phyloP scores from a whole-genome alignment of 129 eudicot species.

The Mikania micrantha region DNA sequence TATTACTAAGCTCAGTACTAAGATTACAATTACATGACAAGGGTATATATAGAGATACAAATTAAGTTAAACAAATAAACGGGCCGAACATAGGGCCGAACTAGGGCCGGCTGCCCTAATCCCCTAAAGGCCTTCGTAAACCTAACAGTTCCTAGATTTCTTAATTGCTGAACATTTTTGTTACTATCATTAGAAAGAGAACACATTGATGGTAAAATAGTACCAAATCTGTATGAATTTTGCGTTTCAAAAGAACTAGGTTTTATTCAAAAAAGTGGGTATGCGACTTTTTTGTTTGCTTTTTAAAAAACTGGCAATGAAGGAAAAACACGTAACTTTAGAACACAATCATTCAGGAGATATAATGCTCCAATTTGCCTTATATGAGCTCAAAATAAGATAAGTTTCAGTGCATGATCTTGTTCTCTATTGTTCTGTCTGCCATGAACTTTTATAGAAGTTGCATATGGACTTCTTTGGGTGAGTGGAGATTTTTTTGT shows the following conservation, averaged over 20 bases:
- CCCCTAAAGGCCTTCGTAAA: too few species aligned
- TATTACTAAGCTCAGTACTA: too few species aligned
- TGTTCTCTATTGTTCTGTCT: not conserved
- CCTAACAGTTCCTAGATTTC: not conserved
- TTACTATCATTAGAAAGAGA: not conserved
- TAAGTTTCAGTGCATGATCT: not conserved
- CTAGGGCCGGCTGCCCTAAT: too few species aligned
- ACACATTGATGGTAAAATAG: not conserved
- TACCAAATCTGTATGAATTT: not conserved
- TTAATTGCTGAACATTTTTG: not conserved
- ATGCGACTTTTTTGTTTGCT: not conserved
- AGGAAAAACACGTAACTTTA: not conserved
- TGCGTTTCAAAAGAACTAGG: not conserved
- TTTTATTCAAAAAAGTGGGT: not conserved
- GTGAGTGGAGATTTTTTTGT: not conserved
- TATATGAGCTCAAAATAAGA: not conserved
- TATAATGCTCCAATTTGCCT: not conserved
- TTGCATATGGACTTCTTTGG: not conserved
- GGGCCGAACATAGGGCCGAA: too few species aligned
- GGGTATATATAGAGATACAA: too few species aligned
- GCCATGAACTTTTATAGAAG: not conserved
- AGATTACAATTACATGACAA: too few species aligned
- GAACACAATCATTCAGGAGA: not conserved
- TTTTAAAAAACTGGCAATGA: not conserved
- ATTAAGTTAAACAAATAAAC: too few species aligned